Percentiles rank a stretch among this genome's conserved stretches.
Evolutionary conservation across 1,139 yeast species (phyloP).

Genomic region (Kurtzmaniella natalensis): DNA sequence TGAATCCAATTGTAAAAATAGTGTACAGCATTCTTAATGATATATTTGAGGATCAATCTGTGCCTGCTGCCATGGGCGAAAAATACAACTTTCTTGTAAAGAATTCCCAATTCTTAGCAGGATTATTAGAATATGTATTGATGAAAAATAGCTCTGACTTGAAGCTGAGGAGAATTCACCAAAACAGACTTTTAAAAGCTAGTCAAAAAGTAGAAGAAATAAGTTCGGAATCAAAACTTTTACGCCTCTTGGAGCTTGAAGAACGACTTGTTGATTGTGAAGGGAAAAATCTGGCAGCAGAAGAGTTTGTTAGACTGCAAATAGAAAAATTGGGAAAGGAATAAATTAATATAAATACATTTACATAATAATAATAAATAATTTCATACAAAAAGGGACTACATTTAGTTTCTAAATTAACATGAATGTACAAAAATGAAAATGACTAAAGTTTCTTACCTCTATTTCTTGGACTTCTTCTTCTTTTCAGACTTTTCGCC

Average conservation of each 20-base stretch:
- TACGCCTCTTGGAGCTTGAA: slow-evolving; percentile 1
- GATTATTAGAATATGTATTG: slow-evolving; percentile 4
- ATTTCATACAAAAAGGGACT: no score
- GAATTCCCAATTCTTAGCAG: slow-evolving; percentile 5
- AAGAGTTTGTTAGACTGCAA: background rate
- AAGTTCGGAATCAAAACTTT: slow-evolving; percentile 1
- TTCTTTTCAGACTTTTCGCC: slow-evolving; percentile 40
- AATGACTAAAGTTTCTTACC: no score
- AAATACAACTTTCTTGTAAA: no score
- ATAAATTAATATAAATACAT: background rate
- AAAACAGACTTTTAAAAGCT: background rate
- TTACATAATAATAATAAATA: no score
- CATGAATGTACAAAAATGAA: background rate
- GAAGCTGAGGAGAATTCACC: background rate
- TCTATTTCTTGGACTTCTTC: slow-evolving; percentile 31
- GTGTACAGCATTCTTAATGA: no score
- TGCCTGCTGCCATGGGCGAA: no score
- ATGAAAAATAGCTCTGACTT: slow-evolving; percentile 1
- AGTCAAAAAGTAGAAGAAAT: background rate
- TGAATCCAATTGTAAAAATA: no score
- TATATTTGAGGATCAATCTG: no score
- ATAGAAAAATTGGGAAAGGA: background rate
- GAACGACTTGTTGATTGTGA: slow-evolving; percentile 1
- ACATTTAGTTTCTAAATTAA: no score
- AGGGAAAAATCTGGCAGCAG: background rate